These are phyloP conservation scores for Plectosphaerella sp. DNA, from an alignment of 2,329 filamentous ascomycete species.

Conservation along the genomic window DNA sequence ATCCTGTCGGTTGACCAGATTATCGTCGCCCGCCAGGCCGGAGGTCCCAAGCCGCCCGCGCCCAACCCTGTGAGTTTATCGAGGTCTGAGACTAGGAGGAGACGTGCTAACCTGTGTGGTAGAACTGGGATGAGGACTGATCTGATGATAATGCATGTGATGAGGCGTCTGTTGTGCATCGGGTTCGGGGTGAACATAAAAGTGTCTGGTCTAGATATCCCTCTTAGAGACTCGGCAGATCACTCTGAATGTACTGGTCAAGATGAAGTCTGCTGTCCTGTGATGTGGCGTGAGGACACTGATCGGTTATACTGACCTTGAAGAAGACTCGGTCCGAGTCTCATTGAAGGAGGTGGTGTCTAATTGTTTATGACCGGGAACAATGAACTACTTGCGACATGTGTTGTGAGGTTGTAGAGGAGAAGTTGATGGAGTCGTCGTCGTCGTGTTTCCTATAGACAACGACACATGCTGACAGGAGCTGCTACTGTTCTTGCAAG, in stretches of 20 bases:
- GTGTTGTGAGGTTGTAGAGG: too few species aligned
- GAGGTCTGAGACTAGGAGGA: neutral
- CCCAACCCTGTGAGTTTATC: constrained; percentile 66
- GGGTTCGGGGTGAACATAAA: constrained; percentile 1
- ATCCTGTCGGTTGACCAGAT: constrained; percentile 97
- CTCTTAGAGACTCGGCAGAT: neutral
- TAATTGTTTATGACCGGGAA: too few species aligned
- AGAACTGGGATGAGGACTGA: constrained; percentile 64
- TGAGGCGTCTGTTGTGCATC: constrained; percentile 5
- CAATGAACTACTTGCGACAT: too few species aligned
- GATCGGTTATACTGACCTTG: too few species aligned
- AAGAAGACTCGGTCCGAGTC: too few species aligned
- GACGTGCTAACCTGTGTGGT: constrained; percentile 19
- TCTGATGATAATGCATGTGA: constrained; percentile 7
- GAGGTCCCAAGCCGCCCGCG: constrained; percentile 92
- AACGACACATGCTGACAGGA: too few species aligned
- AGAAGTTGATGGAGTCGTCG: too few species aligned
- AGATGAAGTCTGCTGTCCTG: too few species aligned
- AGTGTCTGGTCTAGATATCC: constrained; percentile 3
- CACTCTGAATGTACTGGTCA: neutral
- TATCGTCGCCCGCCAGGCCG: constrained; percentile 95
- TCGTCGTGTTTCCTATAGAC: too few species aligned
- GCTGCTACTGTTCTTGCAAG: too few species aligned
- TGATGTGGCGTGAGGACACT: too few species aligned
- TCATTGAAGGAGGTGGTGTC: too few species aligned